Conservation (phyloP, 1,139 yeast genomes). For the Magnusiomyces paraingens region DNA sequence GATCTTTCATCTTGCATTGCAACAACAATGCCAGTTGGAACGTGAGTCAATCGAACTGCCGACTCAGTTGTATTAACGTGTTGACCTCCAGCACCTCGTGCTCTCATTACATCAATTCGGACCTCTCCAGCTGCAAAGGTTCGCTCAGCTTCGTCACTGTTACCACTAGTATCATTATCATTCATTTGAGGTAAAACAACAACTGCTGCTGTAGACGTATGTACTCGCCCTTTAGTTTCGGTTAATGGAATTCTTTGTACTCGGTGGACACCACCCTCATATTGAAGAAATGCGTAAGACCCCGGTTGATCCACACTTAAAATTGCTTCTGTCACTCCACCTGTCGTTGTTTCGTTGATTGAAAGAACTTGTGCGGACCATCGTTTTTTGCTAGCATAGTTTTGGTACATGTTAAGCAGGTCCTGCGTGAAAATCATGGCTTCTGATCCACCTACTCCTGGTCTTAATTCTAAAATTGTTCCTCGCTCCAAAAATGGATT, state of each 20-base stretch:
- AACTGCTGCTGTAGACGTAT: constrained; percentile 94
- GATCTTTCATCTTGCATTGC: constrained; percentile 93
- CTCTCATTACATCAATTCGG: constrained; percentile 89
- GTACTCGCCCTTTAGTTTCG: constrained; percentile 89
- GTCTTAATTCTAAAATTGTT: constrained; percentile 77
- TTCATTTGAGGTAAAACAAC: constrained; percentile 81
- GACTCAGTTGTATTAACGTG: constrained; percentile 98
- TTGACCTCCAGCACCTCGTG: constrained; percentile 98
- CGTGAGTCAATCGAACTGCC: constrained; percentile 87
- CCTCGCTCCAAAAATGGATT: constrained; percentile 72
- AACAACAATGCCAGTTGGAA: constrained; percentile 86
- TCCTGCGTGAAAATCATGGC: constrained; percentile 84
- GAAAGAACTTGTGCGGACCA: constrained; percentile 67
- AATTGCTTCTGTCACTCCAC: constrained; percentile 74
- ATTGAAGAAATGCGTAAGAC: constrained; percentile 63
- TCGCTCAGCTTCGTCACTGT: constrained; percentile 59
- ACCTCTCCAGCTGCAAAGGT: constrained; percentile 83
- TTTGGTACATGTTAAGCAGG: constrained; percentile 71
- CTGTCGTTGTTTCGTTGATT: constrained; percentile 43
- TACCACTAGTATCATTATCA: constrained; percentile 44
- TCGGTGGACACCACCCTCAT: constrained; percentile 93
- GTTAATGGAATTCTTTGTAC: constrained; percentile 94
- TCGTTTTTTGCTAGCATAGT: constrained; percentile 53
- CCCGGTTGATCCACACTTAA: constrained; percentile 69
- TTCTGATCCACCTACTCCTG: constrained; percentile 96